Base-by-base conservation (phyloP, 306 rosid species). In the Glycine latifolia region DNA sequence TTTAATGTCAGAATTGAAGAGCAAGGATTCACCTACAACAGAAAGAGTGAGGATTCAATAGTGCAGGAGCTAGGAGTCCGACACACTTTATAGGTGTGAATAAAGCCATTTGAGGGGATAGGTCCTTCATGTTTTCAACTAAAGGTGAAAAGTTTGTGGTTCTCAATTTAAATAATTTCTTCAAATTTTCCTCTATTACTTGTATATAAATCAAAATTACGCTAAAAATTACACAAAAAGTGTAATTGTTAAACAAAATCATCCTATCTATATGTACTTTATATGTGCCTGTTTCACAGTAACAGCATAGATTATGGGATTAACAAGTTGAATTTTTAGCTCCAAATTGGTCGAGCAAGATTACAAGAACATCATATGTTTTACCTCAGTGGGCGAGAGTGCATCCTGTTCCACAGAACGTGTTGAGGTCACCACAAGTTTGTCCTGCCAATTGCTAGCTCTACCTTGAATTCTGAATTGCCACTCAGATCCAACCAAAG, bases 401-500 rank as follows among this genome's bases (percentile, higher is more conserved):
- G 90, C 89, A 83, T 92, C 97, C 83, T 92, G 98, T 83, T 94
- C 97, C 84, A 91, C 92, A 53, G 97, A 89, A 68, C 97, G 94
- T 1, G 97, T 94, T 26, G 98, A 94, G 39, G 97, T 94, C 85
- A 94, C 98, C 56, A 92, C 98, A 87, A 92, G 88, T 84, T 94
- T 94, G 59, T 92, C 97, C 87, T 94, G 94, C 97, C 98, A 94
- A 84, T 87, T 90, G 90, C 98, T 94, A 56, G 98, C 90, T 76
- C 94, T 94, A 80, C 97, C 90, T 87, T 90, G 98, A 77, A 94
- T 90, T 77, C 93, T 89, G 72, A 94, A 92, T 83, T 91, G 98
- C 98, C 98, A 94, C 79, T 94, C 98, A 2, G 97, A 91, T 76
- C 98, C 98, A 48, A 94, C 97, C 81, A 94, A 90, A 81, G 94